Evolutionary conservation across 2,329 filamentous ascomycete genomes (phyloP).

Genomic region (Gnomoniopsis smithogilvyi): DNA sequence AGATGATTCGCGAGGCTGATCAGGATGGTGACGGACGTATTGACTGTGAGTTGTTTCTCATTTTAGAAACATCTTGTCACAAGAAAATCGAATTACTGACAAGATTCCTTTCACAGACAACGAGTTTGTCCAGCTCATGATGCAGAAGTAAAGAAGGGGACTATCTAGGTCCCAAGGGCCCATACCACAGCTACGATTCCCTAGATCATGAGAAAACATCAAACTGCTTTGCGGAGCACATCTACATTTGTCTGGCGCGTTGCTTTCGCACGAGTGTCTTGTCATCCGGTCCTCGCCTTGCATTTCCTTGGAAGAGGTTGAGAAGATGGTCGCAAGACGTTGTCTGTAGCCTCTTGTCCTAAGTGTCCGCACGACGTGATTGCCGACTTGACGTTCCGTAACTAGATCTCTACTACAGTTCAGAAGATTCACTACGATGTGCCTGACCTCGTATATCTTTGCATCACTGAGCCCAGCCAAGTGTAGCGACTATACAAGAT

Average conservation of each 20-base stretch:
- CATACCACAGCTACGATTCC: slow-evolving; percentile 15
- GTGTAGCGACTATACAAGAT: background rate
- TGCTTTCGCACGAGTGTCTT: slow-evolving; percentile 4
- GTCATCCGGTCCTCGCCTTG: slow-evolving; percentile 1
- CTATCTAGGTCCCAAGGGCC: slow-evolving; percentile 1
- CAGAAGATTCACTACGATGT: background rate
- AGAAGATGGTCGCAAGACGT: slow-evolving; percentile 9
- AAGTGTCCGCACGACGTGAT: slow-evolving; percentile 12
- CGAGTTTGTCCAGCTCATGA: slow-evolving; percentile 93
- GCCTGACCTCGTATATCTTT: background rate
- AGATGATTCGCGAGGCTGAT: slow-evolving; percentile 91
- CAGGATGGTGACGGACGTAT: slow-evolving; percentile 87
- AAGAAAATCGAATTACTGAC: background rate
- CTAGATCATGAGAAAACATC: slow-evolving; percentile 17
- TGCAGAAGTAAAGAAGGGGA: slow-evolving; percentile 71
- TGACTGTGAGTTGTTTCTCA: slow-evolving; percentile 62
- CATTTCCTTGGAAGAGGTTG: slow-evolving; percentile 3
- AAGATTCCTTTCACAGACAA: slow-evolving; percentile 58
- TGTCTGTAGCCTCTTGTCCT: slow-evolving; percentile 15
- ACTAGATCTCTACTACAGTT: background rate
- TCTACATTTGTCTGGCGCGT: slow-evolving; percentile 1
- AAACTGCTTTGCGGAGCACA: slow-evolving; percentile 8
- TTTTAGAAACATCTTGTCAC: background rate
- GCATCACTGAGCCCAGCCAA: background rate
- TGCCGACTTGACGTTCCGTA: slow-evolving; percentile 6